Evolutionary conservation across 805 yeast genomes (phyloP).

Genomic region (Starmera dryadoides): DNA sequence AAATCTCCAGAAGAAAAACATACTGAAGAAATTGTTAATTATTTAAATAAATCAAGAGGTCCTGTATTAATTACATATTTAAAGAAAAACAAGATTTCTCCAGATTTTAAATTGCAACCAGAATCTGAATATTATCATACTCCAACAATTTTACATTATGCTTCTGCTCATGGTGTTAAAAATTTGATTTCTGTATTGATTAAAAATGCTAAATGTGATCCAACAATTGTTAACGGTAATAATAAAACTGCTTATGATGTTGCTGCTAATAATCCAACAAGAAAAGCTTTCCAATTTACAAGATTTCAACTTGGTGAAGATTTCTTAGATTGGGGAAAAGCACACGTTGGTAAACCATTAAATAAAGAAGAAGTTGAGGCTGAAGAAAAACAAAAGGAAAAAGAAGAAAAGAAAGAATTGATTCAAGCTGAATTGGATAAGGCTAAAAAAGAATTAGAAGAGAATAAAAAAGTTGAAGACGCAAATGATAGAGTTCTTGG

Average conservation of each 20-base stretch:
- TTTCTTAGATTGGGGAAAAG: constrained; percentile 59
- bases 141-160: constrained; percentile 77
- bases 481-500: constrained; percentile 31
- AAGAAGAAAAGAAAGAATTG: constrained; percentile 29
- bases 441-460: constrained; percentile 32
- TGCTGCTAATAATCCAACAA: constrained; percentile 37
- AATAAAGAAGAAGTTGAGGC: constrained; percentile 47
- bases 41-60: constrained; percentile 67
- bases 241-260: constrained; percentile 70
- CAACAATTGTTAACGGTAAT: constrained; percentile 41
- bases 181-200: constrained; percentile 61
- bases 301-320: constrained; percentile 64
- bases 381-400: constrained; percentile 29
- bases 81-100: constrained; percentile 45
- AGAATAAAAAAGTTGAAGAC: constrained; percentile 14
- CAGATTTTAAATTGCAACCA: constrained; percentile 53
- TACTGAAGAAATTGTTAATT: constrained; percentile 48
- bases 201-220: constrained; percentile 62
- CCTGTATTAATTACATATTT: constrained; percentile 64
- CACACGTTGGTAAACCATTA: constrained; percentile 58
- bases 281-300: constrained; percentile 58
- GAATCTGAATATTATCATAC: constrained; percentile 37
- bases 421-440: constrained; percentile 37
- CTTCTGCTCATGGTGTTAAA: constrained; percentile 57
- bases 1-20: constrained; percentile 36